phyloP scores from a whole-genome alignment of 352 stramenopile genomes.

The Elongisporangium anandrum region DNA sequence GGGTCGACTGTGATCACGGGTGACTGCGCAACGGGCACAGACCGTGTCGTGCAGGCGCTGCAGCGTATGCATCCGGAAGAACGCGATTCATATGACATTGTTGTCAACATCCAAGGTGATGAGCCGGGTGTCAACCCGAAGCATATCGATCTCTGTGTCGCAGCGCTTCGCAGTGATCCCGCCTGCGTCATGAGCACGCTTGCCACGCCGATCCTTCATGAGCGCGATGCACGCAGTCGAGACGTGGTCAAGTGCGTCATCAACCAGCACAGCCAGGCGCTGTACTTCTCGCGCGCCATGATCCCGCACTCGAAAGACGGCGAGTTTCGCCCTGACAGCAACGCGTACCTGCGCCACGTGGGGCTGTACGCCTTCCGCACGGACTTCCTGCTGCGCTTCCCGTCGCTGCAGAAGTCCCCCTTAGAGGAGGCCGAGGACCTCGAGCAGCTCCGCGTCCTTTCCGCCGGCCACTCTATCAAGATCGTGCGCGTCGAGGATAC shows the following conservation, averaged over 20 bases:
- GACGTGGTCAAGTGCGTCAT: slow-evolving; percentile 80
- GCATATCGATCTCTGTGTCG: slow-evolving; percentile 72
- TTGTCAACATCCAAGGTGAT: slow-evolving; percentile 85
- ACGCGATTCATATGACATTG: slow-evolving; percentile 55
- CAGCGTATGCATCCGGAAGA: slow-evolving; percentile 29
- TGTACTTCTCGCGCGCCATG: slow-evolving; percentile 83
- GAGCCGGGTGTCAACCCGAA: slow-evolving; percentile 74
- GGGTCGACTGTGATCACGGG: slow-evolving; percentile 57
- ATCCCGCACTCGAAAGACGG: slow-evolving; percentile 74
- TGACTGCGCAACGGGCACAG: slow-evolving; percentile 65
- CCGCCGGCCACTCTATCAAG: slow-evolving; percentile 66
- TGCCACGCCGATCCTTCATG: slow-evolving; percentile 52
- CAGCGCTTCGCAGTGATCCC: slow-evolving; percentile 41
- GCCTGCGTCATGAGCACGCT: slow-evolving; percentile 75
- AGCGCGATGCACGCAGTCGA: slow-evolving; percentile 45
- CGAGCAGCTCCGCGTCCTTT: slow-evolving; percentile 83
- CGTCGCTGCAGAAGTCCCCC: slow-evolving; percentile 39
- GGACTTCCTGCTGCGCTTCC: slow-evolving; percentile 69
- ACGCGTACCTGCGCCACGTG: slow-evolving; percentile 67
- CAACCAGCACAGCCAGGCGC: slow-evolving; percentile 65
- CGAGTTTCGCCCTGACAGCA: slow-evolving; percentile 37
- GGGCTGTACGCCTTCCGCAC: slow-evolving; percentile 79
- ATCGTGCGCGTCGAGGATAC: slow-evolving; percentile 58
- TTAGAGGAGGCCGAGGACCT: slow-evolving; percentile 73
- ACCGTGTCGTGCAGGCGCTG: slow-evolving; percentile 70